Conservation (phyloP, 139 green algal species). For the Chlamydomonas applanata region DNA sequence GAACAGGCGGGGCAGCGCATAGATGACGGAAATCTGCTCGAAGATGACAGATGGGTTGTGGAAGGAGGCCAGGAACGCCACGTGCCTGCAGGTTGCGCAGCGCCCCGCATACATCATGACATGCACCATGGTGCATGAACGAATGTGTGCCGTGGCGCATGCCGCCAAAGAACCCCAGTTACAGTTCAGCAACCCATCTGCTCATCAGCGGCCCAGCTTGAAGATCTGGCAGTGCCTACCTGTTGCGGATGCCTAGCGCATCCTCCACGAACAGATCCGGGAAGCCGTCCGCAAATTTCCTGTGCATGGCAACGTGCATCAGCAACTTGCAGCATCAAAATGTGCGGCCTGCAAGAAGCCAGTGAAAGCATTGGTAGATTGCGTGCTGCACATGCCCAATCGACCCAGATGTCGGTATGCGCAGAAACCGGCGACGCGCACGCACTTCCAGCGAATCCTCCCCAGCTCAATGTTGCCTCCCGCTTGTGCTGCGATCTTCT, state of each 20-base stretch:
- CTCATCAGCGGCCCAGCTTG: too few relatives aligned
- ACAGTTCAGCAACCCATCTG: too few relatives aligned
- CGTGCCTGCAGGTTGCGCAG: constrained; percentile 51
- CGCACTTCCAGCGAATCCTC: constrained; percentile 83
- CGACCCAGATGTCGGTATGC: too few relatives aligned
- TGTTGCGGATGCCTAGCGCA: constrained; percentile 85
- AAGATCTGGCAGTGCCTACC: constrained; percentile 12
- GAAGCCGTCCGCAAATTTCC: constrained; percentile 93
- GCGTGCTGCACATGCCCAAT: too few relatives aligned
- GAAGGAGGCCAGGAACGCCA: constrained; percentile 97
- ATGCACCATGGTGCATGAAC: too few relatives aligned
- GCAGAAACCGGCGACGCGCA: neutral
- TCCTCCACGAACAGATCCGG: constrained; percentile 98
- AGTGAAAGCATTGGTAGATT: too few relatives aligned
- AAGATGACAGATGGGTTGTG: constrained; percentile 88
- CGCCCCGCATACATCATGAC: too few relatives aligned
- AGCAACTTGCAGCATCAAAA: too few relatives aligned
- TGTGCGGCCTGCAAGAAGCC: too few relatives aligned
- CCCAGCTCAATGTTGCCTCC: constrained; percentile 27
- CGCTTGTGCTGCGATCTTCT: constrained; percentile 63
- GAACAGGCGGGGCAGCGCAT: constrained; percentile 94
- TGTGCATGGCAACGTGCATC: constrained; percentile 21
- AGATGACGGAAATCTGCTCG: constrained; percentile 96
- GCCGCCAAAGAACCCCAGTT: too few relatives aligned
- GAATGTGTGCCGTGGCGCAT: too few relatives aligned